Evolutionary conservation across 2,329 filamentous ascomycete genomes (phyloP), one percentile per base, ranked within the genome.

Genomic region (Bipolaris oryzae): DNA sequence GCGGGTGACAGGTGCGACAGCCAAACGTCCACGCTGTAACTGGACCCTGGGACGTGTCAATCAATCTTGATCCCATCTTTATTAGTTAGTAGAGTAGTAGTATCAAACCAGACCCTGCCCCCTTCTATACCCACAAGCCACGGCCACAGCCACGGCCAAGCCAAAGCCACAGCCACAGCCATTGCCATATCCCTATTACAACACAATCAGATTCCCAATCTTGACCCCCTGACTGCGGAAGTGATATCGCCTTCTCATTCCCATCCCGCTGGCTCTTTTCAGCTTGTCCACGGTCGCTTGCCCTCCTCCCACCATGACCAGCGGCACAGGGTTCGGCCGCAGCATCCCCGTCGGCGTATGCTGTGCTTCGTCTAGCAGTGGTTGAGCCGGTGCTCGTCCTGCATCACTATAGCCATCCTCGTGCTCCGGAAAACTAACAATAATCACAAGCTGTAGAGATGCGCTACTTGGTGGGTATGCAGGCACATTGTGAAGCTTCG

Each of bases 401-500:
- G 28, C 15, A 28, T 47, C 43, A 34, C 25, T 3, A 10, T 51
- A 11, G 11, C 5, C 11, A 1, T 58, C 37, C 5, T 77, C 76
- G 15, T 79, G 74, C 16, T 85, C 83, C 3, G 86, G 84, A 51
- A 84, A 85, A 15, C 83, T 87, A 4, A 97, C 85, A 0, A 97
- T 78, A 41, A 98, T 79, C 25, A 98, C 91, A 3, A 98, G 83
- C 74, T 96, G 90, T 16, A 98, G 79, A 0, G 87, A 82, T 3
- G 76, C 73, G 0, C 80, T 74, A 0, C 82, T 80, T 0, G 90
- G 87, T 1, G 87, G 82, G 72, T 88, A 94, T 9, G 86, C 85
- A 0, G 94, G 92, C n/a, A 98, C 92, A 63, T 91, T 93, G 49
- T 84, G 82, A 0, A 98, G 79, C 75, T 99, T 99, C 25, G 89